Percentiles rank a stretch among this genome's conserved stretches.
Evolutionary conservation across 2,329 filamentous ascomycete species (phyloP).

Genomic region (Fusarium torreyae): DNA sequence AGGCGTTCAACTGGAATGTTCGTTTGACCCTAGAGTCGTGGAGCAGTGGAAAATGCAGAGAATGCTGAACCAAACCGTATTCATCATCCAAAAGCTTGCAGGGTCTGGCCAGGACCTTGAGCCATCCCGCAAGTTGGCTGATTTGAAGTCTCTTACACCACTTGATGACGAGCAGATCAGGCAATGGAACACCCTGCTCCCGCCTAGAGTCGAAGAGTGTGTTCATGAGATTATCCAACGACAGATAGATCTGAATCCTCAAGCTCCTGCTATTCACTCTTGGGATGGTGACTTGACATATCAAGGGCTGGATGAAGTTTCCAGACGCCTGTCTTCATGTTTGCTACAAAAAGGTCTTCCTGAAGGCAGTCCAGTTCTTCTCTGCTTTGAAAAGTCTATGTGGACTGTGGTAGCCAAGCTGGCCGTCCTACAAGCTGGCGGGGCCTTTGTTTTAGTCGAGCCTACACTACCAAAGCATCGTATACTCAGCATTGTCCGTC

Average conservation of each 20-base stretch:
- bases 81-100: conserved; percentile 16
- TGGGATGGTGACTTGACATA: conserved; percentile 51
- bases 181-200: conserved; percentile 38
- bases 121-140: background rate
- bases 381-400: conserved; percentile 9
- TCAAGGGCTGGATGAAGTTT: conserved; percentile 8
- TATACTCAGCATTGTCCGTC: background rate
- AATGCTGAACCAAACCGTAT: conserved; percentile 7
- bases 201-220: conserved; percentile 16
- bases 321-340: background rate
- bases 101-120: too few relatives aligned
- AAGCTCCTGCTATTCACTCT: conserved; percentile 34
- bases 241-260: background rate
- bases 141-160: background rate
- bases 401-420: background rate
- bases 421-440: background rate
- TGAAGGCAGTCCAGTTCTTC: background rate
- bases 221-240: conserved; percentile 45
- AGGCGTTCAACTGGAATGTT: background rate
- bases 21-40: conserved; percentile 19
- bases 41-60: conserved; percentile 11
- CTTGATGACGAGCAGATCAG: conserved; percentile 17
- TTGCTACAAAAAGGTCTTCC: too few relatives aligned
- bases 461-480: background rate
- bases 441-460: background rate